Percentiles rank a stretch among this genome's conserved stretches.
phyloP scores from a whole-genome alignment of 1,139 yeast species.

The Lodderomyces orthopsilosis region DNA sequence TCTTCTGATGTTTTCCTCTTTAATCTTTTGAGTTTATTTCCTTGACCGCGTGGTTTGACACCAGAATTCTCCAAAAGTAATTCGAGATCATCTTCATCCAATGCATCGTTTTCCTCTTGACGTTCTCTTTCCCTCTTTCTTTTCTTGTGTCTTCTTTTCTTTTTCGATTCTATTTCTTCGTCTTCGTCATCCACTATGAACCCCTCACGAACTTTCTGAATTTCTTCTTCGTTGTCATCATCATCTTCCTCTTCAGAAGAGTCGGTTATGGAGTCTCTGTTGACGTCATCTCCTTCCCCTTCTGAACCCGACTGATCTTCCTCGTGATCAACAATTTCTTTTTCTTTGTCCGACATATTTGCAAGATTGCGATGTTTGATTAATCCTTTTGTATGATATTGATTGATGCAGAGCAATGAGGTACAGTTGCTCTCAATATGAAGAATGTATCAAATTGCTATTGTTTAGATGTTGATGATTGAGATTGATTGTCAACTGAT shows the following conservation, averaged over 20 bases:
- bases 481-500: neutral
- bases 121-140: conserved; percentile 41
- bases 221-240: conserved; percentile 76
- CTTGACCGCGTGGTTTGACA: conserved; percentile 37
- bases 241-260: conserved; percentile 76
- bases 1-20: conserved; percentile 50
- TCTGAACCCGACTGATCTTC: conserved; percentile 25
- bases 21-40: conserved; percentile 69
- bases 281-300: conserved; percentile 35
- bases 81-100: conserved; percentile 95
- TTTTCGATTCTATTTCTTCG: conserved; percentile 47
- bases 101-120: conserved; percentile 53
- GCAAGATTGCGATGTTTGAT: conserved; percentile 16
- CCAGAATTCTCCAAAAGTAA: conserved; percentile 89
- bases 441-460: too few relatives aligned
- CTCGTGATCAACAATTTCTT: conserved; percentile 34
- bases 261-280: conserved; percentile 35
- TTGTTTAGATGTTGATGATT: neutral
- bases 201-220: conserved; percentile 77
- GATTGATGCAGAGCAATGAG: too few relatives aligned
- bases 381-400: neutral
- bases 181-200: conserved; percentile 93
- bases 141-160: conserved; percentile 27
- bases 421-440: neutral
- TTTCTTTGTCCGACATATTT: conserved; percentile 19